Base-by-base conservation (phyloP, 179 eudicot species). In the Silene vulgaris region DNA sequence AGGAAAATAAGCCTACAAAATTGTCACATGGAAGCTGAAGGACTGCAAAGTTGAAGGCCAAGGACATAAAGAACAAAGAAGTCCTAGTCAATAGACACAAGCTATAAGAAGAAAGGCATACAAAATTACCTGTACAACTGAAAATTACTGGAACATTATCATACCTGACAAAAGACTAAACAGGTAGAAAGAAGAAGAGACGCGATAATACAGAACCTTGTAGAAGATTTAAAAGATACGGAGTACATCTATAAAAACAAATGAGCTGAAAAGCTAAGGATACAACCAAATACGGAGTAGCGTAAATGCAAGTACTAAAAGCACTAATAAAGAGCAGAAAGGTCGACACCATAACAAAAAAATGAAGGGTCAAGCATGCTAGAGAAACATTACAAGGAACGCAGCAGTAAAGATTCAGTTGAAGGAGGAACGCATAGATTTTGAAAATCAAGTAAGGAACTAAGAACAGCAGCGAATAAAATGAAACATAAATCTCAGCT, bases 341-440 rank as follows among this genome's bases (percentile, higher is more conserved):
- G 23, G 64, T 63, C 21, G 68, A 48, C 65, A 69, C 52, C 54
- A 45, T 64, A 63, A 65, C 66, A 48, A 72, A 71, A 54, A 54
- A 74, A 72, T 75, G 69, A 52, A 66, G 28, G 1, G 54, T 8
- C 14, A 48, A 48, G 14, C 54, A 48, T 48, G 14, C 54, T 48
- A 48, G 11, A 48, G 54, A 8, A 48, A 48, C 54, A 1, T 11
- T 1, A 11, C 14, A 48, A 48, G 14, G 14, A 13, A 48, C 14
- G 13, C 16, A 12, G 56, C 14, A 50, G 4, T 11, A 37, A 9
- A 50, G 56, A 50, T 50, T 12, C 16, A 48, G 13, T 48, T 48
- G 6, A 48, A 7, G 52, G 54, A 50, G 16, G 8, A 5, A 37
- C 43, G 4, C 48, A 40, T 0, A 37, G 37, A 35, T 8, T 40